Evolutionary conservation across 2,329 filamentous ascomycete species (phyloP).

Genomic region (Microsporum ferrugineum): DNA sequence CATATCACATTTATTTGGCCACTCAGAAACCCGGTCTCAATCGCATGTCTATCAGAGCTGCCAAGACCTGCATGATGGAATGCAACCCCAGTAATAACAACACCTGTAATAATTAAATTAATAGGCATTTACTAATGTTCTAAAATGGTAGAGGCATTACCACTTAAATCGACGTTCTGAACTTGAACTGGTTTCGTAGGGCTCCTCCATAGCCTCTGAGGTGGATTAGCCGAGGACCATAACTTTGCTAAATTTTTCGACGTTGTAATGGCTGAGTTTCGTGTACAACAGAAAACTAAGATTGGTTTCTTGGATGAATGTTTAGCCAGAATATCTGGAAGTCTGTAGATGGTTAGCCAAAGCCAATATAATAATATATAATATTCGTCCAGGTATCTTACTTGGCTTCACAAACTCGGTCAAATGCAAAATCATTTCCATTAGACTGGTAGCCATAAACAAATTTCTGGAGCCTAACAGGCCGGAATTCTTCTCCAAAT

Average conservation of each 20-base stretch:
- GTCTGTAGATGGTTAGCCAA: constrained; percentile 31
- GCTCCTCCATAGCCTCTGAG: constrained; percentile 52
- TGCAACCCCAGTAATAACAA: constrained; percentile 51
- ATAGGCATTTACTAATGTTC: constrained; percentile 11
- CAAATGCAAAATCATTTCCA: constrained; percentile 65
- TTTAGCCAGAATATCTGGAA: constrained; percentile 54
- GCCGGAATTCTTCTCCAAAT: constrained; percentile 70
- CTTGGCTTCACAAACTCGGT: constrained; percentile 54
- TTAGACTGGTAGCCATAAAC: constrained; percentile 59
- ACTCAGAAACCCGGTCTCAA: constrained; percentile 58
- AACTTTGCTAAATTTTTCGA: constrained; percentile 55
- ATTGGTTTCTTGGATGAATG: constrained; percentile 63
- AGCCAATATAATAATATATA: neutral
- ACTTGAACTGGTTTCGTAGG: constrained; percentile 44
- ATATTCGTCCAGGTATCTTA: constrained; percentile 19
- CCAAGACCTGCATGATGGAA: constrained; percentile 74
- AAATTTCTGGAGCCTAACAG: constrained; percentile 63
- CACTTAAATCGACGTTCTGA: constrained; percentile 49
- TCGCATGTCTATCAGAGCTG: constrained; percentile 47
- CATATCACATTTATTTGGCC: constrained; percentile 72
- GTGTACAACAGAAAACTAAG: constrained; percentile 72
- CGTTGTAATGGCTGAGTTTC: constrained; percentile 57
- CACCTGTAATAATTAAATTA: constrained; percentile 26
- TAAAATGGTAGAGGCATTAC: constrained; percentile 30
- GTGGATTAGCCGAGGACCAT: constrained; percentile 45